Evolutionary conservation across 495 filamentous ascomycete species (phyloP).

Genomic region (Neurospora tetraspora): DNA sequence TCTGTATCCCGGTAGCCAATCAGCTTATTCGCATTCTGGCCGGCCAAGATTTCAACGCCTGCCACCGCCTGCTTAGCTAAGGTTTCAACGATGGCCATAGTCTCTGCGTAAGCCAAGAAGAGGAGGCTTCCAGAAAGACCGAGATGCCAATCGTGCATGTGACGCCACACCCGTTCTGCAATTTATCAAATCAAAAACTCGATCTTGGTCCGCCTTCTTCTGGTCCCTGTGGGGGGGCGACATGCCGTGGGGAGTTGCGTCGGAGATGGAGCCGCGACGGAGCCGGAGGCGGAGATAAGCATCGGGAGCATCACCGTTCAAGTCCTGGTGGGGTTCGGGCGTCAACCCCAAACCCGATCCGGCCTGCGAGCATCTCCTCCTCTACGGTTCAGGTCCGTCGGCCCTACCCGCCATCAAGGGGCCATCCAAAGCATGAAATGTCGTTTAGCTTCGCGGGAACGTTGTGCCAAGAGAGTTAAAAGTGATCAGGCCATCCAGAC

Average conservation of each 20-base stretch:
- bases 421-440: neutral
- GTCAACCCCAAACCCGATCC: neutral
- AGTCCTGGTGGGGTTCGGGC: neutral
- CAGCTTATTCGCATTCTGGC: neutral
- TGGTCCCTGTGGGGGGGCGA: too few species aligned
- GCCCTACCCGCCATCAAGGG: neutral
- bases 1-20: neutral
- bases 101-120: neutral
- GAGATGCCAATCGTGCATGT: neutral
- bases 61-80: neutral
- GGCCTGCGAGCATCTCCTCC: neutral
- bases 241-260: neutral
- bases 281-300: neutral
- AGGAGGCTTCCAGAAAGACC: neutral
- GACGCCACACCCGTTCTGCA: neutral
- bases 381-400: neutral
- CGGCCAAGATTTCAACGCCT: neutral
- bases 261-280: neutral
- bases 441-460: neutral
- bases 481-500: neutral
- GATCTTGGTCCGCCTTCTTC: too few species aligned
- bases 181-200: neutral
- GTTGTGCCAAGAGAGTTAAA: neutral
- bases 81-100: neutral
- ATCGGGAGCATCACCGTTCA: neutral